phyloP scores from a whole-genome alignment of 2,329 filamentous ascomycete genomes.

The Zopfia rhizophila region DNA sequence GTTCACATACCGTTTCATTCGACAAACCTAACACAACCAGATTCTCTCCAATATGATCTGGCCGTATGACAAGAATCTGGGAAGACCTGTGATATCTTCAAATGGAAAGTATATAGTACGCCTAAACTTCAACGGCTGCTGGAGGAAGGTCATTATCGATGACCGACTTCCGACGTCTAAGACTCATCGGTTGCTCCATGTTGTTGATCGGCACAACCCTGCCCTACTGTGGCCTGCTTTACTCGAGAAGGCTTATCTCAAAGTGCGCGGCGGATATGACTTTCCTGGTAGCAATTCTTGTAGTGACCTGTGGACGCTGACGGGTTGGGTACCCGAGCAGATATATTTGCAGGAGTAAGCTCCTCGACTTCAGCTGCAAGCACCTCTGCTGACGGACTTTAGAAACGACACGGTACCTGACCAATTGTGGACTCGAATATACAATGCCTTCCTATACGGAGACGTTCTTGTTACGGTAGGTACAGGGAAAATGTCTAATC shows the following conservation, averaged over 20 bases:
- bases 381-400: slow-evolving; percentile 20
- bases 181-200: slow-evolving; percentile 80
- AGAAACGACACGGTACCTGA: slow-evolving; percentile 82
- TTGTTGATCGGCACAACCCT: slow-evolving; percentile 85
- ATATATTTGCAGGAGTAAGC: slow-evolving; percentile 81
- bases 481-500: slow-evolving; percentile 80
- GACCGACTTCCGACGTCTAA: slow-evolving; percentile 84
- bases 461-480: slow-evolving; percentile 91
- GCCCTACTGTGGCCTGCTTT: slow-evolving; percentile 90
- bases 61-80: slow-evolving; percentile 72
- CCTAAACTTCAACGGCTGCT: slow-evolving; percentile 96
- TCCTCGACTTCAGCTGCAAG: neutral
- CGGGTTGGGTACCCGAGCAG: slow-evolving; percentile 97
- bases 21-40: slow-evolving; percentile 54
- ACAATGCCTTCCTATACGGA: slow-evolving; percentile 76
- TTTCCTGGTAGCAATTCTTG: slow-evolving; percentile 98
- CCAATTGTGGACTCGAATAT: slow-evolving; percentile 80
- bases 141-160: slow-evolving; percentile 86
- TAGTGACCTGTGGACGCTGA: slow-evolving; percentile 91
- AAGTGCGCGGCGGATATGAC: slow-evolving; percentile 94
- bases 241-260: slow-evolving; percentile 95
- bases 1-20: slow-evolving; percentile 21
- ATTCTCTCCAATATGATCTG: slow-evolving; percentile 78
- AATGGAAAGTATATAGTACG: slow-evolving; percentile 92
- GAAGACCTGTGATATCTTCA: slow-evolving; percentile 70